Base-by-base conservation (phyloP, 2,329 filamentous ascomycete genomes). In the Fusarium falciforme region DNA sequence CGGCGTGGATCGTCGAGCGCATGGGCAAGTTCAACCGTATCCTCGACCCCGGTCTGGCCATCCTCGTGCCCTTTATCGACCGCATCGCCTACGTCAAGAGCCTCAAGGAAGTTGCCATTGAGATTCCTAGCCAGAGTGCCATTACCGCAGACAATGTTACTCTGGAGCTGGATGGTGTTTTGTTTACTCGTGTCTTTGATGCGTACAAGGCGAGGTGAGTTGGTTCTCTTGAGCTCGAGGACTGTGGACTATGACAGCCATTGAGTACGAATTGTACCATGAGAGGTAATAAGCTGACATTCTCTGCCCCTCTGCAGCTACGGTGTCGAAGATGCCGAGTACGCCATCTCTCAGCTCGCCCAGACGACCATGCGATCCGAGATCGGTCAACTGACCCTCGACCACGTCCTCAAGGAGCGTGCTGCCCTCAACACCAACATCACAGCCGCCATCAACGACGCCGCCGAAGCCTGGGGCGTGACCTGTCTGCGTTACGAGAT, bases 121-220 rank as follows among this genome's bases (percentile, higher is more conserved):
- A 99, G 86, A 99, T 99, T 67, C 96, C 96, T 4, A 97, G 93
- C 79, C 96, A 99, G 86, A 97, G 94, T 82, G 96, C 96, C 79
- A 99, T 99, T 81, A 99, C 96, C 1, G 96, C 96, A 64, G 96
- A 99, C 87, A 99, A 99, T 79, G 96, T 99, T 35, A 99, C 96
- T 4, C 86, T 99, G 70, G 96, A 98, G 84, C 89, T 99, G 40
- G 96, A 99, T 82, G 96, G 96, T 76, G 94, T 99, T 42, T 86
- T 99, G 61, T 99, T 97, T 82, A 99, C 96, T 7, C 89, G 96
- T 67, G 95, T 99, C 2, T 98, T 98, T 82, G 96, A 99, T 83
- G 96, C 96, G 12, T 99, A 98, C 85, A 99, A 98, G 85, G 96
- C 96, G 20, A 96, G 94, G 93, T 96, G 84, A 79, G 88, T 78